Evolutionary conservation across 208 protist genomes (phyloP), one percentile per base, ranked within the genome.

Genomic region (Acanthamoeba royreba): DNA sequence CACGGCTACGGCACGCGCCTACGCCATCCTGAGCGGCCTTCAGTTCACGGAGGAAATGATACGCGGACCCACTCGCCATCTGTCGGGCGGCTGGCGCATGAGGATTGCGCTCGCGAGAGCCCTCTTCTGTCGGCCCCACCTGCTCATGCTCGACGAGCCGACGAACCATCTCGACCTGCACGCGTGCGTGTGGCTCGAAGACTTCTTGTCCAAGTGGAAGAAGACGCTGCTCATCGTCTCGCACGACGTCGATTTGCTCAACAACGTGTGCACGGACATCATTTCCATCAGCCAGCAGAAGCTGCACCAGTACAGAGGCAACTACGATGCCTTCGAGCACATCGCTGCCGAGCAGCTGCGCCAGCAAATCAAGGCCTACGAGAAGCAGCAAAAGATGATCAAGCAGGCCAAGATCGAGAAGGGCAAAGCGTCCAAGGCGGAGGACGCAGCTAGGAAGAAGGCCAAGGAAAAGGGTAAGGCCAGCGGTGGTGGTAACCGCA

Each of bases 71-170:
- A 95, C 93, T 0, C 93, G 93, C 40, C 88, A 97, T 63, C 93
- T 98, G 11, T 99, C 98, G 53, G 99, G 99, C 96, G 99, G 99
- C 79, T 99, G 99, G 98, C 96, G 99, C 77, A 99, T 99, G 99
- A 98, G 99, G 66, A 98, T 99, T 74, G 98, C 98, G 17, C 97
- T 99, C 11, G 98, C 98, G 0, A 35, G 90, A 28, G 90, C 90
- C 19, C 90, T 93, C 19, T 93, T 93, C 74, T 88, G 66, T 43
- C 46, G 90, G 4, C 90, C 90, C 25, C 72, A 93, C 28, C 43
- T 93, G 25, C 66, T 93, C 19, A 35, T 93, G 45, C 72, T 93
- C 43, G 90, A 93, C 47, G 90, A 99, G 96, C 99, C 98, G 31
- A 99, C 99, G 25, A 99, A 99, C 95, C 98, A 99, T 96, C 95